Evolutionary conservation across 257 asterid species (phyloP).

Genomic region (Lavandula angustifolia): DNA sequence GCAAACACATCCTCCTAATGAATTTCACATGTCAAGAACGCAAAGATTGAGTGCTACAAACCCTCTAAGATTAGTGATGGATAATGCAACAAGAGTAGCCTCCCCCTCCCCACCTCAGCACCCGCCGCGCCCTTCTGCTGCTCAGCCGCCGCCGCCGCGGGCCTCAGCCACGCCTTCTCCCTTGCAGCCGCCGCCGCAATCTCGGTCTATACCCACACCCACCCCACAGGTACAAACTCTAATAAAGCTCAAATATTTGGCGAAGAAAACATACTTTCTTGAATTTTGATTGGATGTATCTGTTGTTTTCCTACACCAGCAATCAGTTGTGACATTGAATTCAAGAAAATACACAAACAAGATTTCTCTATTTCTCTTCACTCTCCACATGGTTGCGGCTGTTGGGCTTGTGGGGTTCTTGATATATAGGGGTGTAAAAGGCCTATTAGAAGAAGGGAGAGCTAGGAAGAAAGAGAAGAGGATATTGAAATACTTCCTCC

Average conservation of each 20-base stretch:
- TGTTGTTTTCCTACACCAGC: conserved; percentile 40
- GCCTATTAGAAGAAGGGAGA: conserved; percentile 57
- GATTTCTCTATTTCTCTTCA: conserved; percentile 73
- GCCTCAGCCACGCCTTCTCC: conserved; percentile 22
- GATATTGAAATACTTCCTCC: conserved; percentile 64
- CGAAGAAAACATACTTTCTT: neutral
- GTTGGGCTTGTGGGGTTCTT: conserved; percentile 73
- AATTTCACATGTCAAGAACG: conserved; percentile 68
- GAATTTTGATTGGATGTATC: conserved; percentile 26
- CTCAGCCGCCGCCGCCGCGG: conserved; percentile 19
- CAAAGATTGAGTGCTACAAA: conserved; percentile 80
- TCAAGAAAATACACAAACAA: conserved; percentile 89
- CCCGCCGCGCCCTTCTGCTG: conserved; percentile 39
- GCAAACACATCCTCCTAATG: conserved; percentile 45
- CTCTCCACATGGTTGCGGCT: conserved; percentile 60
- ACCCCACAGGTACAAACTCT: conserved; percentile 59
- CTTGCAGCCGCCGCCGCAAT: conserved; percentile 35
- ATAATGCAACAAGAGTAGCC: conserved; percentile 78
- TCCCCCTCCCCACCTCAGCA: conserved; percentile 58
- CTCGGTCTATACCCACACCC: conserved; percentile 58
- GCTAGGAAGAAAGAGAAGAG: conserved; percentile 50
- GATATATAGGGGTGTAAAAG: conserved; percentile 73
- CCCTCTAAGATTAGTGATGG: conserved; percentile 74
- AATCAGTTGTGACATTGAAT: conserved; percentile 58
- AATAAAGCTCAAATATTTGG: neutral